Base-by-base conservation (phyloP, 441 rosid genomes). In the Sinapis alba region DNA sequence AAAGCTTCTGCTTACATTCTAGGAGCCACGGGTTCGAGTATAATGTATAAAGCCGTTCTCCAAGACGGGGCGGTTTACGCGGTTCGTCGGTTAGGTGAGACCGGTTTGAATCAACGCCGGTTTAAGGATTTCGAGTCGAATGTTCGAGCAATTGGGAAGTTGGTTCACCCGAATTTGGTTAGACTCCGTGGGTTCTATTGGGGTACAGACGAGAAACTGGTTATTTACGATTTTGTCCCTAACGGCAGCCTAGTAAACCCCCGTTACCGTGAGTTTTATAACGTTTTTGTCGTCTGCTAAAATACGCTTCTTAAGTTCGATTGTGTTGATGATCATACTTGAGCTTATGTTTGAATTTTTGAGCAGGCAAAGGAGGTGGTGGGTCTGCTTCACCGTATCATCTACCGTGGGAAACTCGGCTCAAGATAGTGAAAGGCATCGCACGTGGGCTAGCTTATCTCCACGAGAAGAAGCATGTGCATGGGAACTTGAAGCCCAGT, bases 221-320 rank as follows among this genome's bases (percentile, higher is more conserved):
- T 94, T 45, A 90, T 94, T 80, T 91, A 91, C 57, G 96, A 94
- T 72, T 94, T 87, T 76, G 96, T 89, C 68, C 90, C 97, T 41
- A 91, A 91, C 19, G 97, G 97, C 77, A 90, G 94, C 81, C 96
- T 91, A 16, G 93, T 96, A 71, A 90, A 87, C 71, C 88, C 98
- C 21, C 97, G 94, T 79, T 89, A 88, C 87, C 79, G 97, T 91
- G 66, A 91, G 94, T 78, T 15, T 6, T 47, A 30, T 30, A 15
- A 7, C 53, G 20, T 47, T 47, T 47, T 16, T 2, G 53, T 47
- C 4, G 20, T 47, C 5, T 47, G 10, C 56, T 47, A 47, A 47
- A 16, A 16, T 47, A 4, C 32, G 32, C 34, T 30, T n/a, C 15
- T 38, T 13, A 41, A 13, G 7, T 41, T 13, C 47, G 4, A 4